phyloP scores from a whole-genome alignment of 495 filamentous ascomycete species.

The Talaromyces adpressus region DNA sequence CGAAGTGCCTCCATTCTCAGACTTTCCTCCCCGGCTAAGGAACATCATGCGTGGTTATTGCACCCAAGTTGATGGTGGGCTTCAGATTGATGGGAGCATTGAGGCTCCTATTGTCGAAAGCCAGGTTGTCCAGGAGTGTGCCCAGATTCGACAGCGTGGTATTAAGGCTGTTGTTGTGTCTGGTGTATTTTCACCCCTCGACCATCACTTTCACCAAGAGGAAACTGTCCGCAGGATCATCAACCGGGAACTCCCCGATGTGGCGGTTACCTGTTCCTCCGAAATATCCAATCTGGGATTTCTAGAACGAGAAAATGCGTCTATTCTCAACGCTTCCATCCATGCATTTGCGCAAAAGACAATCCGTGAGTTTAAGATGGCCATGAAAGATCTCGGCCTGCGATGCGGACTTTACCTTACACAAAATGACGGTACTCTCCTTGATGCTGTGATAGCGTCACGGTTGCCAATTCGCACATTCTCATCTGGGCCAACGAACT shows the following conservation, averaged over 20 bases:
- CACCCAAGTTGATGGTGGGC: constrained; percentile 17
- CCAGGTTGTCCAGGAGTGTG: constrained; percentile 11
- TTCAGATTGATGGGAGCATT: constrained; percentile 19
- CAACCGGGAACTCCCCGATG: constrained; percentile 17
- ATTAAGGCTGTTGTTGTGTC: constrained; percentile 46
- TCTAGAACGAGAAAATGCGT: constrained; percentile 46
- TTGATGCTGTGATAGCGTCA: constrained; percentile 31
- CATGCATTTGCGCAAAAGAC: constrained; percentile 35
- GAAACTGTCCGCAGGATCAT: constrained; percentile 4
- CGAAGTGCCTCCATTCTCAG: constrained; percentile 40
- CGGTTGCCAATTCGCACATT: constrained; percentile 44
- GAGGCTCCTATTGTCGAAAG: constrained; percentile 11
- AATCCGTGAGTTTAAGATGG: constrained; percentile 32
- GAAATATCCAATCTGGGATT: constrained; percentile 41
- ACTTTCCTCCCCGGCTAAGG: constrained; percentile 27
- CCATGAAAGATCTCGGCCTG: constrained; percentile 31
- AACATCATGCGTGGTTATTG: constrained; percentile 17
- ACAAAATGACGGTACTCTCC: constrained; percentile 46
- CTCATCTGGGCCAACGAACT: constrained; percentile 47
- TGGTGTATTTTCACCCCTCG: constrained; percentile 52
- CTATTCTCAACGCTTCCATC: constrained; percentile 45
- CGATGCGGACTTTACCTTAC: constrained; percentile 42
- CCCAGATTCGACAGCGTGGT: constrained; percentile 8
- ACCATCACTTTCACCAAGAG: constrained; percentile 18
- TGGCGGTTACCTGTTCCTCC: constrained; percentile 26